Base-by-base conservation (phyloP, 495 filamentous ascomycete genomes). In the Hypoxylon fuscum region DNA sequence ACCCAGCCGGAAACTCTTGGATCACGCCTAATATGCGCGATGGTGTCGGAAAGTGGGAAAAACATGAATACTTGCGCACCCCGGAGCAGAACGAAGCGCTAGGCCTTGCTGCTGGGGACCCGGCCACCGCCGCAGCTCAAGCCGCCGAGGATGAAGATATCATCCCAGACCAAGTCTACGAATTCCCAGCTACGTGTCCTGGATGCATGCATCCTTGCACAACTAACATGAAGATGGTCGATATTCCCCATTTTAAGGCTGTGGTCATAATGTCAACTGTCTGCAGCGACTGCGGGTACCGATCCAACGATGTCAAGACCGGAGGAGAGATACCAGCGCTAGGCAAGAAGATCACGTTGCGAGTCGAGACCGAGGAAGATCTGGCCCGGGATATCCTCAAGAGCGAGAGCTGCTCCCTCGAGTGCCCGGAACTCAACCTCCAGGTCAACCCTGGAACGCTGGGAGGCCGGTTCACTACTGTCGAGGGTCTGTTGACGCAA, bases 231-330 rank as follows among this genome's bases (percentile, higher is more conserved):
- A 93, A 96, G 79, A 92, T 96, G 81, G 90, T 98, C 38, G 88
- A 93, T 61, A 97, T 99, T 51, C 95, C 95, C 0, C 86, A 96
- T 74, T 99, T 99, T 81, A 96, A 96, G 74, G 87, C 97, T 62
- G 95, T 98, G 15, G 84, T 96, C 41, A 78, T 98, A 62, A 96
- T 93, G 86, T 90, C 86, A 66, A 97, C 92, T 9, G 85, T 87
- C 48, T 98, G 95, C 70, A 85, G 90, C 22, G 79, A 89, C 75
- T 98, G 95, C 71, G 93, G 92, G n/a, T 97, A 97, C 75, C 88
- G 90, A 48, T 92, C 86, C 60, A 96, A 93, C 74, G 95, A 99
- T 71, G 90, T 98, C 49, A 97, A 97, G 80, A 96, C 96, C 1
- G 96, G 96, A 60, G 96, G 95, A 54, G 92, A 87, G 64, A 85